Base-by-base conservation (phyloP, 495 filamentous ascomycete genomes). In the Haplographium delicatum region DNA sequence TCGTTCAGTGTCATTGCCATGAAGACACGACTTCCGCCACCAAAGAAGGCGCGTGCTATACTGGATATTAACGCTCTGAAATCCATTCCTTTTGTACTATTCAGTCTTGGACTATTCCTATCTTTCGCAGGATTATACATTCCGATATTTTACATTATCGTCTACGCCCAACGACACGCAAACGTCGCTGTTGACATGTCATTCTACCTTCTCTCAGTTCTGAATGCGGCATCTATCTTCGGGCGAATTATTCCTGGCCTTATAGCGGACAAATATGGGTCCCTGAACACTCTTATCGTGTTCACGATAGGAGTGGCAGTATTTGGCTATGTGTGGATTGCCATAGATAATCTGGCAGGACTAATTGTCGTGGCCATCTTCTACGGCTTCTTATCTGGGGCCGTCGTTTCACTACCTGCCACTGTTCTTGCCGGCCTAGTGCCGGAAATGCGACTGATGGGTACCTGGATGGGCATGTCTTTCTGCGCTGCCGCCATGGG, bases 391-490 rank as follows among this genome's bases (percentile, higher is more conserved):
- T 62, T 86, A 54, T 77, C 83, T 60, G 77, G 88, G 15, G 64
- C 83, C 27, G 71, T 69, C 10, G 76, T 77, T 2, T 74, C 75
- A 1, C 58, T 85, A 25, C 71, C 76, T 5, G 20, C 33, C 5
- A 31, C 40, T 15, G 37, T 30, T 11, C 31, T 53, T 34, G 50
- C 40, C 9, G 73, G 70, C 11, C 68, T 86, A 20, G 83, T 78
- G 3, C n/a, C 72, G 3, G 83, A 93, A 55, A 52, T 81, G 57
- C 72, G 73, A 22, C 87, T 85, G 61, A 72, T 75, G 16, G 85
- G 88, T 0, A 76, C 81, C 41, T 71, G 86, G 11, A 82, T 89
- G 71, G 89, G 87, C 3, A 90, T 93, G 85, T 74, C 81, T 24
- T 83, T 91, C 50, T n/a, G n/a, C n/a, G n/a, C n/a, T n/a, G n/a